Conservation (phyloP, 148 eudicot genomes). For the Chenopodium suecicum region DNA sequence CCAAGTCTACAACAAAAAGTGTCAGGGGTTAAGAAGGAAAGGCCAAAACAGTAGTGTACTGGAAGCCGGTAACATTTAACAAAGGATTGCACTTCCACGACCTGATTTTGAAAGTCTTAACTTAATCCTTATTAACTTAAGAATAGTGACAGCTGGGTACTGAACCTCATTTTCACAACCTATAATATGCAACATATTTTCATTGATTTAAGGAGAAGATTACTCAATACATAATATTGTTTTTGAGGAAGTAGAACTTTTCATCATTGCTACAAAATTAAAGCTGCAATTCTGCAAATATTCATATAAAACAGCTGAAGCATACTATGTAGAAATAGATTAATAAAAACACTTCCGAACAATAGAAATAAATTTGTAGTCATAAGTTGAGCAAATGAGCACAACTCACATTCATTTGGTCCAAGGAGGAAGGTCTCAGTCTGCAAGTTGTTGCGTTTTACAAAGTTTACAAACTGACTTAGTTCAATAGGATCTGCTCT, state of each 20-base stretch:
- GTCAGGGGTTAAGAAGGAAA: not conserved
- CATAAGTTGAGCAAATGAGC: slow-evolving; percentile 7
- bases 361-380: not conserved
- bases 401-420: slow-evolving; percentile 76
- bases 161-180: not conserved
- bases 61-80: not conserved
- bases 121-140: not conserved
- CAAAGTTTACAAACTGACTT: slow-evolving; percentile 59
- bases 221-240: not conserved
- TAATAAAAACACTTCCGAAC: not conserved
- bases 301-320: not conserved
- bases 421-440: slow-evolving; percentile 73
- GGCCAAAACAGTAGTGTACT: not conserved
- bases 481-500: slow-evolving; percentile 70
- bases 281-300: not conserved
- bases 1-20: slow-evolving; percentile 57
- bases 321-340: not conserved
- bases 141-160: not conserved
- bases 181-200: not conserved
- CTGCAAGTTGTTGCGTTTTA: slow-evolving; percentile 70
- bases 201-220: not conserved
- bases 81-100: not conserved
- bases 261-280: not conserved
- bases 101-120: not conserved
- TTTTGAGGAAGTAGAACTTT: not conserved